A percentile compares a stretch with the other conserved stretches of the same genome.
These are phyloP conservation scores for Cymbopogon citratus DNA, from an alignment of 176 grass and related monocot species.

Conservation along the genomic window DNA sequence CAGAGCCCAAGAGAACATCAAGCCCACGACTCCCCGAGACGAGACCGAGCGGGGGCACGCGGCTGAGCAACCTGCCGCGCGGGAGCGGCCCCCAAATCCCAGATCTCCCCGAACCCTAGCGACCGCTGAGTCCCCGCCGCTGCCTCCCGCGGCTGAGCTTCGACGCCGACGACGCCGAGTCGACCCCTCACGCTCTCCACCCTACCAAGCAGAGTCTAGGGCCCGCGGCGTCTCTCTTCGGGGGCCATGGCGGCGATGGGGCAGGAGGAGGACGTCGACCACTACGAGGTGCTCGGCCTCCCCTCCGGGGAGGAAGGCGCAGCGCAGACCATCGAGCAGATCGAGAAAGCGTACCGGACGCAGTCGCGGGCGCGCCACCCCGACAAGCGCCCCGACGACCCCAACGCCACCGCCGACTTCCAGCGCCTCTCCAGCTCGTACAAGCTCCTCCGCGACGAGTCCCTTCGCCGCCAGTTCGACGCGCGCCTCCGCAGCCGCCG, in stretches of 20 bases:
- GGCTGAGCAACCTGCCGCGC: no score
- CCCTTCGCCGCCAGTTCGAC: slow-evolving; percentile 61
- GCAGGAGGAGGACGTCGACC: slow-evolving; percentile 46
- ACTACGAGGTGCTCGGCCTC: slow-evolving; percentile 69
- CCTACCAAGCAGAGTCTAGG: no score
- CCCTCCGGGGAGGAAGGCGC: slow-evolving; percentile 66
- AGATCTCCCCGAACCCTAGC: no score
- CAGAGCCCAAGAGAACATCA: no score
- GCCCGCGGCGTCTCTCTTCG: not conserved
- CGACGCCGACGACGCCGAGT: no score
- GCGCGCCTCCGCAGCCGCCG: slow-evolving; percentile 53
- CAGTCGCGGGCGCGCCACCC: slow-evolving; percentile 68
- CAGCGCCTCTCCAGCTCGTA: slow-evolving; percentile 65
- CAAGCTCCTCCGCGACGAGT: slow-evolving; percentile 63
- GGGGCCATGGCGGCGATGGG: not conserved
- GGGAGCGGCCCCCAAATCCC: no score
- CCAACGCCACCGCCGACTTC: slow-evolving; percentile 85
- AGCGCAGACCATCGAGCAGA: slow-evolving; percentile 46
- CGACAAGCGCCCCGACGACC: slow-evolving; percentile 72
- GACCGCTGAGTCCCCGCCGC: no score
- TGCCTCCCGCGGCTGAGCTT: no score
- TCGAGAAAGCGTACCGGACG: slow-evolving; percentile 66
- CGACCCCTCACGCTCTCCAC: no score
- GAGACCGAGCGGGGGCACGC: no score
- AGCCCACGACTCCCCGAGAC: no score